Percentiles rank a stretch among this genome's conserved stretches.
These are phyloP conservation scores for Wickerhamiella brachini DNA, from an alignment of 805 yeast species.

Conservation along the genomic window DNA sequence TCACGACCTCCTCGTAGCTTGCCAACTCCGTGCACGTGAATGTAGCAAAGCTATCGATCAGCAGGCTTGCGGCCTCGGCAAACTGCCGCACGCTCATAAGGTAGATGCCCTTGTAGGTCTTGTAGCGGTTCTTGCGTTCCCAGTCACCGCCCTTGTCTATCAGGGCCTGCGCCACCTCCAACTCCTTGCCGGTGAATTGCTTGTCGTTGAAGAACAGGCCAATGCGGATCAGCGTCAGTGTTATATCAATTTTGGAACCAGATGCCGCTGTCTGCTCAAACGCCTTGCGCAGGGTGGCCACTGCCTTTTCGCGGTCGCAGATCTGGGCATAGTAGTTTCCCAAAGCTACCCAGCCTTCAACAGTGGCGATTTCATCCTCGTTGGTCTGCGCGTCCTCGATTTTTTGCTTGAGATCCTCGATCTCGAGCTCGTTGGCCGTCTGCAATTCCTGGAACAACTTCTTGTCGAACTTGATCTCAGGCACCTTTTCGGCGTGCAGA, in stretches of 20 bases:
- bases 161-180: constrained; percentile 56
- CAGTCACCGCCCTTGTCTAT: constrained; percentile 98
- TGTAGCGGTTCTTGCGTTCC: constrained; percentile 93
- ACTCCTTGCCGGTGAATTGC: constrained; percentile 48
- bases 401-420: constrained; percentile 32
- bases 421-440: constrained; percentile 40
- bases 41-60: constrained; percentile 86
- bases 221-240: constrained; percentile 66
- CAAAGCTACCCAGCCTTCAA: constrained; percentile 60
- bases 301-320: constrained; percentile 67
- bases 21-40: constrained; percentile 87
- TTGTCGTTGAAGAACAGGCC: constrained; percentile 85
- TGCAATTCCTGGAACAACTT: constrained; percentile 36
- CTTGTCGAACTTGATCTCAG: constrained; percentile 45
- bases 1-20: constrained; percentile 79
- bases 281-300: constrained; percentile 53
- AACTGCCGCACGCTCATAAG: constrained; percentile 76
- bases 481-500: constrained; percentile 36
- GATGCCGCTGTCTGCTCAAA: constrained; percentile 69
- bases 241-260: constrained; percentile 80
- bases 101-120: constrained; percentile 81
- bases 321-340: constrained; percentile 81
- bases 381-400: constrained; percentile 51
- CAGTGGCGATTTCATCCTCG: constrained; percentile 76
- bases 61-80: constrained; percentile 65